Percentiles rank a stretch among this genome's conserved stretches.
Evolutionary conservation across 345 rosid species (phyloP).

Genomic region (Turritis glabra): DNA sequence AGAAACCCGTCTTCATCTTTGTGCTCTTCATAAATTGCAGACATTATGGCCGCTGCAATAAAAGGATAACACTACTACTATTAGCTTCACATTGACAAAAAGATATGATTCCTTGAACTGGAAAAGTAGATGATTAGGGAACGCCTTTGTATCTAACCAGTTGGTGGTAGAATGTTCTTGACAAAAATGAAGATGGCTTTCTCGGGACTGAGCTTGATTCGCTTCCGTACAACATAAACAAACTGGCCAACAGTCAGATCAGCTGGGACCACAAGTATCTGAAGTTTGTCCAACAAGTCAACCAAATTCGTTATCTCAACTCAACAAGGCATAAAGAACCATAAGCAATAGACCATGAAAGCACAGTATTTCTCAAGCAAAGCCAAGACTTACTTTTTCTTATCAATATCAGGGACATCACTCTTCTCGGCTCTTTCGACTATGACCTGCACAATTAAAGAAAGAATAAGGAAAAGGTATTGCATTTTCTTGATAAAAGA

Average conservation of each 20-base stretch:
- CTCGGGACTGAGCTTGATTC: conserved; percentile 63
- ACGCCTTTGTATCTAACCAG: conserved; percentile 34
- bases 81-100: conserved; percentile 6
- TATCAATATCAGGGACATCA: conserved; percentile 95
- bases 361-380: neutral
- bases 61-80: neutral
- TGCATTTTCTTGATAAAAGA: neutral
- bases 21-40: conserved; percentile 47
- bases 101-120: neutral
- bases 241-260: conserved; percentile 67
- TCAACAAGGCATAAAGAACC: neutral
- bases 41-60: conserved; percentile 54
- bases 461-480: neutral
- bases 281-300: neutral
- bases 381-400: conserved; percentile 66
- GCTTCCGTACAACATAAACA: conserved; percentile 61
- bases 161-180: conserved; percentile 56
- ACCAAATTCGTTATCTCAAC: neutral
- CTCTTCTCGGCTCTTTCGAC: conserved; percentile 95
- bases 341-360: neutral
- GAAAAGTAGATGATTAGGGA: neutral
- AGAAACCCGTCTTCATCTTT: conserved; percentile 59
- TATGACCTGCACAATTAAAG: conserved; percentile 55
- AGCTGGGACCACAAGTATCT: conserved; percentile 64
- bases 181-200: conserved; percentile 62